Percentiles rank a stretch among this genome's conserved stretches.
Conservation (phyloP, 2,329 filamentous ascomycete species). For the Penicillium sp. region DNA sequence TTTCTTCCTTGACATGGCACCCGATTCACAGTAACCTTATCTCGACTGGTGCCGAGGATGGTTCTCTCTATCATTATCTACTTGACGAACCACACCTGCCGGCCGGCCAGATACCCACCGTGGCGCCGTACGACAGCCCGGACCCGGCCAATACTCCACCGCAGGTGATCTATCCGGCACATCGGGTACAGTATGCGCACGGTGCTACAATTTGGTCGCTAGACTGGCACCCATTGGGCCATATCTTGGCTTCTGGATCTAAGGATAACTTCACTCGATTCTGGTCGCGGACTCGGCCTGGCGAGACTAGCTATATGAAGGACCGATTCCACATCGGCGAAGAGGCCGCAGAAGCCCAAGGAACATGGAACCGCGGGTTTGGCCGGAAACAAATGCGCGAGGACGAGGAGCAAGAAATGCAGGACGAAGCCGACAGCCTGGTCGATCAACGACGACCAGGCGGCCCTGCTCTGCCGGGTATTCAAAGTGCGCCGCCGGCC, state of each 20-base stretch:
- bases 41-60: conserved; percentile 86
- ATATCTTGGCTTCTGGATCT: conserved; percentile 90
- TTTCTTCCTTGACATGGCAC: conserved; percentile 90
- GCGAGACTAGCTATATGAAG: conserved; percentile 78
- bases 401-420: conserved; percentile 88
- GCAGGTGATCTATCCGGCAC: conserved; percentile 89
- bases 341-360: conserved; percentile 85
- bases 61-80: conserved; percentile 89
- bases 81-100: conserved; percentile 91
- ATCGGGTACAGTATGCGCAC: conserved; percentile 82
- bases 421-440: conserved; percentile 89
- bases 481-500: conserved; percentile 53
- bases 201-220: conserved; percentile 96
- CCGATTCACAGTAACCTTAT: conserved; percentile 86
- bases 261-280: conserved; percentile 97
- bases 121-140: conserved; percentile 80
- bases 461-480: conserved; percentile 51
- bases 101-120: conserved; percentile 64
- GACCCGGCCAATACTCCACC: conserved; percentile 77
- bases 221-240: conserved; percentile 95
- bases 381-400: conserved; percentile 77
- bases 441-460: conserved; percentile 84
- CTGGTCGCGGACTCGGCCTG: conserved; percentile 88
- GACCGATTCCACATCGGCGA: conserved; percentile 96
- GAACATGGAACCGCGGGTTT: conserved; percentile 84